Conservation (phyloP, 345 rosid species). For the Populus euphratica region DNA sequence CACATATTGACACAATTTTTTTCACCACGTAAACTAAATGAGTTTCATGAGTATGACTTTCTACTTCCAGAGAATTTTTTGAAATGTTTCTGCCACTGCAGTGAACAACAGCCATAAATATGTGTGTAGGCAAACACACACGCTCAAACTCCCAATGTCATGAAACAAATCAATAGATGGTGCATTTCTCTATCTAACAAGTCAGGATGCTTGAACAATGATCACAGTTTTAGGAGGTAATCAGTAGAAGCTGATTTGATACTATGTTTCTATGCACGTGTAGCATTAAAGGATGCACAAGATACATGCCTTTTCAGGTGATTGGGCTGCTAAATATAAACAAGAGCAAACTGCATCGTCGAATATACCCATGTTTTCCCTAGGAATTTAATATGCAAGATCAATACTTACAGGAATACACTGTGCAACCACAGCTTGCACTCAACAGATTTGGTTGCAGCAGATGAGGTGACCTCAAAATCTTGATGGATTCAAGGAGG, state of each 20-base stretch:
- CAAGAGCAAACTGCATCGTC: not conserved
- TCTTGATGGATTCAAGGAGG: not conserved
- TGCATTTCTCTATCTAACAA: not conserved
- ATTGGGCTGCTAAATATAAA: not conserved
- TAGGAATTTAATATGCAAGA: not conserved
- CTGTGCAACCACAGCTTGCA: not conserved
- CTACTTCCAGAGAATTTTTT: not conserved
- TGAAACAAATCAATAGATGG: not conserved
- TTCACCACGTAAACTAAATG: not conserved
- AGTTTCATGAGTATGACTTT: not conserved
- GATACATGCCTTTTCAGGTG: not conserved
- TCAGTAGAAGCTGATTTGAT: not conserved
- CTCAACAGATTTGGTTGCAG: not conserved
- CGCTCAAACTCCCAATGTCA: not conserved
- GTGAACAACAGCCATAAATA: not conserved
- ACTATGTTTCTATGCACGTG: too few relatives aligned
- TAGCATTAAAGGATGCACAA: not conserved
- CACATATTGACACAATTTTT: not conserved
- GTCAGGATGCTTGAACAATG: not conserved
- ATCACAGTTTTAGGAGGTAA: not conserved
- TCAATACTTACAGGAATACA: not conserved
- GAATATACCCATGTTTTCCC: not conserved
- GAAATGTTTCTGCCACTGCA: not conserved
- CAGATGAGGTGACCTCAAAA: not conserved
- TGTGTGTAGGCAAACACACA: not conserved